Base-by-base conservation (phyloP, 2,329 filamentous ascomycete species). In the Fusarium beomiforme region DNA sequence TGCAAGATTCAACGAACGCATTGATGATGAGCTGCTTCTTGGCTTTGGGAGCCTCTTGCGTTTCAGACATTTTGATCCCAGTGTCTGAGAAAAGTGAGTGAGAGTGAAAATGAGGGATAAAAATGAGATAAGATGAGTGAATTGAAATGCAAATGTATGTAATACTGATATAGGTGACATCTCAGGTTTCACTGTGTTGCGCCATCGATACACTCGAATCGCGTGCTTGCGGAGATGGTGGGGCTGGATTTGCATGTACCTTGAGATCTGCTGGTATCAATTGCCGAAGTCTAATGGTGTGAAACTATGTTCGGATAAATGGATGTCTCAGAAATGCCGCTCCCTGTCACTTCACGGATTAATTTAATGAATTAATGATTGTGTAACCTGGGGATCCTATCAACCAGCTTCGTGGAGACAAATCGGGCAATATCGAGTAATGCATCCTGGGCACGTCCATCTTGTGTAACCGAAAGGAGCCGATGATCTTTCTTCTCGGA, bases 21-120 rank as follows among this genome's bases (percentile, higher is more conserved):
- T 84, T 84, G 69, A 84, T 75, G 53, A 84, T 81, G 36, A 84
- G 72, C 57, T 78, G 79, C 73, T 83, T 84, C 74, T 81, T 82
- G 17, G 33, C 64, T 34, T 67, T 64, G 1, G 24, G 29, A 21
- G 36, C 4, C 1, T 59, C 34, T 19, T 29, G 24, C n/a, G 64
- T 51, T 24, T 70, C 53, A 5, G 72, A 66, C 71, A 76, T 76
- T 14, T 31, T 62, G 46, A 16, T 43, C 23, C 14, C n/a, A 19
- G 13, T 37, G 13, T 16, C 34, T 12, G 23, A n/a, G 17, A 17
- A 17, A 16, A 29, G 2, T 36, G 47, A 50, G 31, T 14, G 36
- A 46, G 24, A 24, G 11, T 23, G 13, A 9, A 8, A 34, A 17
- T 31, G 12, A 53, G 55, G 17, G 17, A n/a, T 19, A 31, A 23